Percentiles rank a stretch among this genome's conserved stretches.
These are phyloP conservation scores for Breynia disticha DNA, from an alignment of 441 rosid species.

Conservation along the genomic window DNA sequence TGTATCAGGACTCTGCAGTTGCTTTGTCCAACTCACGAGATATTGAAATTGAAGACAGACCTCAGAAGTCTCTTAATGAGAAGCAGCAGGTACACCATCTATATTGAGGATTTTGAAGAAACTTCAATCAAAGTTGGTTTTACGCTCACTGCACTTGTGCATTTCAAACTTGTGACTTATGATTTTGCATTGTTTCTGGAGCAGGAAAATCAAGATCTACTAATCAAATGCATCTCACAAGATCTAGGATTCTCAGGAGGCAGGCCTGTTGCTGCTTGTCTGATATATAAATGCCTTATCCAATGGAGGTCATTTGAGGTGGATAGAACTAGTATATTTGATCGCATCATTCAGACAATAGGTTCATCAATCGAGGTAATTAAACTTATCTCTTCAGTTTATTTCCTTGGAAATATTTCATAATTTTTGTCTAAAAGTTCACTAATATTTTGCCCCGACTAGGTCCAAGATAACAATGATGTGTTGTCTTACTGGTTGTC, in stretches of 20 bases:
- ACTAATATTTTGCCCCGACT: slow-evolving; percentile 14
- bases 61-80: slow-evolving; percentile 81
- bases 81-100: slow-evolving; percentile 66
- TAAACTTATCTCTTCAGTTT: background rate
- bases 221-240: slow-evolving; percentile 74
- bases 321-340: slow-evolving; percentile 86
- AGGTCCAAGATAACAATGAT: slow-evolving; percentile 79
- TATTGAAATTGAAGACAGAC: slow-evolving; percentile 76
- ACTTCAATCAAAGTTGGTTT: background rate
- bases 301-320: slow-evolving; percentile 97
- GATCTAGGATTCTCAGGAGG: slow-evolving; percentile 73
- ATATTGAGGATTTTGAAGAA: background rate
- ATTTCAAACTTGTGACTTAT: slow-evolving; percentile 8
- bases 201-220: slow-evolving; percentile 85
- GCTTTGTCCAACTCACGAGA: slow-evolving; percentile 31
- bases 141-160: background rate
- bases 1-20: slow-evolving; percentile 41
- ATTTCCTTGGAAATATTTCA: background rate
- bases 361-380: slow-evolving; percentile 71
- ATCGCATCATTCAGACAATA: slow-evolving; percentile 81
- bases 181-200: slow-evolving; percentile 12
- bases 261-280: slow-evolving; percentile 88
- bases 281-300: slow-evolving; percentile 82
- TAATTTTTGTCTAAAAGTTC: too few species aligned
- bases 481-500: slow-evolving; percentile 81